A percentile compares a stretch with the other conserved stretches of the same genome.
These are phyloP conservation scores for Geopyxis carbonaria DNA, from an alignment of 495 filamentous ascomycete genomes.

Conservation along the genomic window DNA sequence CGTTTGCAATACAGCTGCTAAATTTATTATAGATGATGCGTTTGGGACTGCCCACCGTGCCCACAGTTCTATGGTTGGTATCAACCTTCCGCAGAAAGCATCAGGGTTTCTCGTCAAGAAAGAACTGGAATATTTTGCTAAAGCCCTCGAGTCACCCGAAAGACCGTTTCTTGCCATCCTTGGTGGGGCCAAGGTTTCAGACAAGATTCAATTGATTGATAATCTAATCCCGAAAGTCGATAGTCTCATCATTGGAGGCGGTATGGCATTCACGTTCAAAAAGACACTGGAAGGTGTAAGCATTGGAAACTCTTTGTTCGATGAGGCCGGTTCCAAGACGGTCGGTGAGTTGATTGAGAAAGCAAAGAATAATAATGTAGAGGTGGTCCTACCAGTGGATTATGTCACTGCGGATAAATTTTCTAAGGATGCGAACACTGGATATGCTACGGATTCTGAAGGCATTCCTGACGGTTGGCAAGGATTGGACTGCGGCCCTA, in stretches of 20 bases:
- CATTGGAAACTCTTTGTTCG: conserved; percentile 86
- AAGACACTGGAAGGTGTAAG: conserved; percentile 79
- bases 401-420: conserved; percentile 96
- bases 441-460: conserved; percentile 65
- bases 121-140: conserved; percentile 97
- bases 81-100: conserved; percentile 87
- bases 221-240: conserved; percentile 95
- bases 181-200: conserved; percentile 91
- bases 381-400: conserved; percentile 85
- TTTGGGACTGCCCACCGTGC: conserved; percentile 97
- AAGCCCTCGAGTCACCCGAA: conserved; percentile 83
- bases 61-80: conserved; percentile 97
- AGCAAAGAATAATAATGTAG: conserved; percentile 87
- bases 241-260: conserved; percentile 89
- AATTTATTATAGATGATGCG: conserved; percentile 57
- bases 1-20: not conserved
- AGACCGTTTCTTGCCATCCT: conserved; percentile 97
- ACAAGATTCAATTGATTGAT: conserved; percentile 99
- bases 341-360: conserved; percentile 78
- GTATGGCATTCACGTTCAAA: conserved; percentile 99
- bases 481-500: conserved; percentile 84
- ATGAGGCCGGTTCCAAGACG: conserved; percentile 87
- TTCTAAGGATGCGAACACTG: conserved; percentile 59
- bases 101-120: conserved; percentile 99
- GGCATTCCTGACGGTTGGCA: conserved; percentile 95